These are phyloP conservation scores for Kalmanozyma brasiliensis DNA, from an alignment of 1,284 basidiomycete species.

Conservation along the genomic window DNA sequence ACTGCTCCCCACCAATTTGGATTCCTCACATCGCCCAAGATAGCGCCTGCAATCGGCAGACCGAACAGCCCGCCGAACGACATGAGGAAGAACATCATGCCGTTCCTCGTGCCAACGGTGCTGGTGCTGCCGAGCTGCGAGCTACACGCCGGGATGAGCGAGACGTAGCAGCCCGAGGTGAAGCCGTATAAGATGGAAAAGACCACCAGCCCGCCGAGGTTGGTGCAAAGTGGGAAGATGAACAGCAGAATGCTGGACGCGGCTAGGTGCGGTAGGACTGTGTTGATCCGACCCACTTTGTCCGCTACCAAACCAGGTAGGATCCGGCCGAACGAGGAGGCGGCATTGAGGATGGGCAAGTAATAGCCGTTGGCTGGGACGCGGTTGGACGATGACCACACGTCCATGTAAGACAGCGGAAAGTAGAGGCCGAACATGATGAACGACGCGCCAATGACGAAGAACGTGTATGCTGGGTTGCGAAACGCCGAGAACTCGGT, in stretches of 20 bases:
- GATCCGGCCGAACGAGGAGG: constrained; percentile 65
- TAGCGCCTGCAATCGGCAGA: constrained; percentile 45
- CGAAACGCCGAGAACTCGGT: constrained; percentile 37
- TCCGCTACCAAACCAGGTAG: constrained; percentile 66
- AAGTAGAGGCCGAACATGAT: constrained; percentile 57
- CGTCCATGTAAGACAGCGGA: constrained; percentile 51
- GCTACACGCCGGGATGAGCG: constrained; percentile 45
- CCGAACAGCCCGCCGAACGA: constrained; percentile 43
- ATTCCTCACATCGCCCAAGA: constrained; percentile 22
- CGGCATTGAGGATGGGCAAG: constrained; percentile 56
- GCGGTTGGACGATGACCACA: constrained; percentile 30
- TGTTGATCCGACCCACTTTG: constrained; percentile 66
- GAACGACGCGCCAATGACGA: constrained; percentile 38
- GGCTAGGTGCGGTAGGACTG: constrained; percentile 61
- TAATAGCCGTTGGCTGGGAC: constrained; percentile 44
- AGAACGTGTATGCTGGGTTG: constrained; percentile 41
- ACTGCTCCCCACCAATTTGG: constrained; percentile 38
- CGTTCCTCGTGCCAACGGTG: constrained; percentile 42
- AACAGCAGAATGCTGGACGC: constrained; percentile 59
- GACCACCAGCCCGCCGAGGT: constrained; percentile 27
- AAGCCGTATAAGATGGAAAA: constrained; percentile 57
- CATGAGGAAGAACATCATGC: constrained; percentile 49
- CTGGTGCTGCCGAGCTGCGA: constrained; percentile 36
- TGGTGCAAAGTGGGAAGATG: constrained; percentile 41
- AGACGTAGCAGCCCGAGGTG: constrained; percentile 53